Evolutionary conservation across 805 yeast species (phyloP), one percentile per base, ranked within the genome.

Genomic region (Pichia scutulata): DNA sequence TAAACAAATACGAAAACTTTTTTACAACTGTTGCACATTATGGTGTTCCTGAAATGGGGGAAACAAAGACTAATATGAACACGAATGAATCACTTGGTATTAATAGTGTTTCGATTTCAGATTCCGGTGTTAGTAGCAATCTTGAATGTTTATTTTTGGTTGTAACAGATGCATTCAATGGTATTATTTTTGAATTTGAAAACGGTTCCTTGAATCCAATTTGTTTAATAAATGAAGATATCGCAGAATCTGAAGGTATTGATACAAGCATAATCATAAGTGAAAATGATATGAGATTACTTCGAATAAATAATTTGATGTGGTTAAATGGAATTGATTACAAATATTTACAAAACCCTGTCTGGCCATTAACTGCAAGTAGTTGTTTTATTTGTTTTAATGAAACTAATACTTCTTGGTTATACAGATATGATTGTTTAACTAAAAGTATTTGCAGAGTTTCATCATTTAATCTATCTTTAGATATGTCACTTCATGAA

Each of bases 161-260:
- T 9, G 57, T 55, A 16, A 51, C 57, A 6, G 60, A 56, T 40
- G 36, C 54, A 4, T 18, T 49, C 19, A 56, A 56, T 49, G 60
- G 58, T 10, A 43, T 47, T 14, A 37, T 57, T 4, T 28, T 50
- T 10, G 41, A 44, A 25, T 53, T 42, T 39, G 42, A 46, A 12
- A 44, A 43, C 25, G 57, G 56, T 0, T 43, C 51, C 8, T 18
- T 55, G 19, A 42, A 49, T 7, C 37, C 42, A 4, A 28, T 52
- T 1, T 26, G 46, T 28, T 16, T 25, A 2, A 26, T 57, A 16
- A 56, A 55, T 25, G 44, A 53, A 40, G 36, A 28, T 2, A 46
- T 53, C 10, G 47, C 43, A 4, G 18, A 16, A 14, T 13, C 19
- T n/a, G 52, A 51, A 12, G 28, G 36, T 9, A 42, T 57, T 21